Base-by-base conservation (phyloP, 192 early-diverging fungal genomes). In the Coemansia sp. region DNA sequence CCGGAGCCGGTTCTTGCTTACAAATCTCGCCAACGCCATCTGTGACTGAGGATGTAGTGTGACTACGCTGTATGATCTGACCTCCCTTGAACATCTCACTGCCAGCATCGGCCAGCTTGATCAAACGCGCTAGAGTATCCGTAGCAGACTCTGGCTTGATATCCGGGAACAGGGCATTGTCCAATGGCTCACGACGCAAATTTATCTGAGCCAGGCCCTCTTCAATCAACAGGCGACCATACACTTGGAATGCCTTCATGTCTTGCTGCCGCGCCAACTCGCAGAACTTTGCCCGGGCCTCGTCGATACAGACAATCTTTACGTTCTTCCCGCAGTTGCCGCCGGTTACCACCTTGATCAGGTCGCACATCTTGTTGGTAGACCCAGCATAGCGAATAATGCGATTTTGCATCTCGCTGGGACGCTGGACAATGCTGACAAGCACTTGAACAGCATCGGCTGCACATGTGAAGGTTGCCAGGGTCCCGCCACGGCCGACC, bases 161-260 rank as follows among this genome's bases (percentile, higher is more conserved):
- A 0, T 73, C 70, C 0, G 79, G 79, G 73, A 83, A 83, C 55
- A 78, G 57, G 33, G 22, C 42, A 46, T 83, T 83, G 49, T 83
- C 73, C 29, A 83, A 54, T 20, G 71, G 70, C 61, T 78, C 80
- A n/a, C 62, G 46, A 24, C 51, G 20, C 41, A 70, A 64, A 49
- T 83, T 66, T 9, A 83, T 67, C 67, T 78, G 80, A 11, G 70
- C 80, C 76, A 83, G 67, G 0, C 80, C 80, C 38, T 83, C 80
- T 27, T 83, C 80, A 22, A 83, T 67, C 38, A 83, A 67, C 62
- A 83, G 66, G 41, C 80, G 65, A 3, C 65, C 41, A 57, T 83
- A 83, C 15, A 83, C 71, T 29, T 64, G 66, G 49, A 83, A 75
- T 15, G 80, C 80, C 55, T 38, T 60, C 29, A 44, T 47, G 47